Conservation (phyloP, 768 basidiomycete genomes). For the Boletales sp. region DNA sequence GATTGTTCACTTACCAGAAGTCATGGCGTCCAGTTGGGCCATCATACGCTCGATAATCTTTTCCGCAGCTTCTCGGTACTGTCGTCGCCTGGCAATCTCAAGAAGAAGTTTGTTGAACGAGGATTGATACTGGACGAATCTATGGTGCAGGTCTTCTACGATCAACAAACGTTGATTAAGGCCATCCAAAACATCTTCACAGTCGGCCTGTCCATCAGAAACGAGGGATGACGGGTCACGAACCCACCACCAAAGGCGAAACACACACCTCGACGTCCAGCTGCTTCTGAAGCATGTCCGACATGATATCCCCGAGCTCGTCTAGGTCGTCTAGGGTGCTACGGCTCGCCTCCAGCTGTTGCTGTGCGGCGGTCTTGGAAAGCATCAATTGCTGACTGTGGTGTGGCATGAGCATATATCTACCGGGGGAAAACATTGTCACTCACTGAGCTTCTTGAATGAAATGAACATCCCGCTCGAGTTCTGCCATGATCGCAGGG, state of each 20-base stretch:
- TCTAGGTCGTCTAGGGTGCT: slow-evolving; percentile 63
- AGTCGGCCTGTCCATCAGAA: slow-evolving; percentile 39
- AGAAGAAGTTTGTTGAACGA: slow-evolving; percentile 72
- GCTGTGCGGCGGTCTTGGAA: slow-evolving; percentile 41
- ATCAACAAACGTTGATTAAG: slow-evolving; percentile 61
- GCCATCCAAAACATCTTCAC: slow-evolving; percentile 47
- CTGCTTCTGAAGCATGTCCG: slow-evolving; percentile 69
- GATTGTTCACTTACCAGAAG: slow-evolving; percentile 46
- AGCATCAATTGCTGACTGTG: slow-evolving; percentile 50
- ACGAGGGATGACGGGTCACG: neutral
- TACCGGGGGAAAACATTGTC: neutral
- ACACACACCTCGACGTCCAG: slow-evolving; percentile 59
- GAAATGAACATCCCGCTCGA: slow-evolving; percentile 54
- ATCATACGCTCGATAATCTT: slow-evolving; percentile 64
- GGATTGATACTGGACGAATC: slow-evolving; percentile 64
- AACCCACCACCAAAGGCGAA: neutral
- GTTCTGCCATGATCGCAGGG: slow-evolving; percentile 67
- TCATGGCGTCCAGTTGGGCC: slow-evolving; percentile 59
- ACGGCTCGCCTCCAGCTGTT: slow-evolving; percentile 48
- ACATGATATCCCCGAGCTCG: slow-evolving; percentile 76
- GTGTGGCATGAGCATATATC: slow-evolving; percentile 3
- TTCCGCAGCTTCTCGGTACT: slow-evolving; percentile 64
- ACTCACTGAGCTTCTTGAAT: slow-evolving; percentile 61
- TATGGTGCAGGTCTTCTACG: slow-evolving; percentile 61
- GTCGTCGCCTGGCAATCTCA: slow-evolving; percentile 66